These are phyloP conservation scores for Pythium rishiriense DNA, from an alignment of 352 stramenopile species.

Conservation along the genomic window DNA sequence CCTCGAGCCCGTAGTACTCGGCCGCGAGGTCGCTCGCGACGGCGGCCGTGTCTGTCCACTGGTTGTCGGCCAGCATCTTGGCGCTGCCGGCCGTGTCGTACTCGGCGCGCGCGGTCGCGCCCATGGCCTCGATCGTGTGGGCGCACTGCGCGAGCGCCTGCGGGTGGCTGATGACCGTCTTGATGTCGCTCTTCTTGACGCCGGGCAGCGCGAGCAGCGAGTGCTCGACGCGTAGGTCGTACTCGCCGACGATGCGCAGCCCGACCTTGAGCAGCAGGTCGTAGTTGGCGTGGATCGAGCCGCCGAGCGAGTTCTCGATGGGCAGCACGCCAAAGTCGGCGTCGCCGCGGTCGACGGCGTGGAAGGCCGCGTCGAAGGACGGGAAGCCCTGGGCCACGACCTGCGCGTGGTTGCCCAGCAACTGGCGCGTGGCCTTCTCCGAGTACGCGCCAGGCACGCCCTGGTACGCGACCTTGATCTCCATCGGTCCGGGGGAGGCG, in stretches of 20 bases:
- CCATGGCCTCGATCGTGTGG: slow-evolving; percentile 91
- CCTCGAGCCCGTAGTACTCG: slow-evolving; percentile 92
- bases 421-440: slow-evolving; percentile 94
- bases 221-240: slow-evolving; percentile 87
- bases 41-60: slow-evolving; percentile 84
- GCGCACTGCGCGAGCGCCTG: slow-evolving; percentile 97
- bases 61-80: slow-evolving; percentile 95
- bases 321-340: slow-evolving; percentile 93
- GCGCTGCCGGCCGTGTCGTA: slow-evolving; percentile 97
- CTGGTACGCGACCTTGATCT: slow-evolving; percentile 94
- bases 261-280: slow-evolving; percentile 75
- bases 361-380: slow-evolving; percentile 59
- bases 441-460: slow-evolving; percentile 97
- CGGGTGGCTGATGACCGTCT: slow-evolving; percentile 95
- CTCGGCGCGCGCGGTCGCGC: slow-evolving; percentile 77
- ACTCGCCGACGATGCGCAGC: slow-evolving; percentile 66
- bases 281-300: slow-evolving; percentile 97
- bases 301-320: slow-evolving; percentile 94
- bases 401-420: slow-evolving; percentile 69
- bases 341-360: slow-evolving; percentile 71
- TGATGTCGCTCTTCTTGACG: slow-evolving; percentile 87
- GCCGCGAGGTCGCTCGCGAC: slow-evolving; percentile 96
- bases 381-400: slow-evolving; percentile 66
- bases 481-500: slow-evolving; percentile 8
- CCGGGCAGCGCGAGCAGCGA: slow-evolving; percentile 92